These are phyloP conservation scores for Phanerochaete carnosa DNA, from an alignment of 768 basidiomycete species.

Conservation along the genomic window DNA sequence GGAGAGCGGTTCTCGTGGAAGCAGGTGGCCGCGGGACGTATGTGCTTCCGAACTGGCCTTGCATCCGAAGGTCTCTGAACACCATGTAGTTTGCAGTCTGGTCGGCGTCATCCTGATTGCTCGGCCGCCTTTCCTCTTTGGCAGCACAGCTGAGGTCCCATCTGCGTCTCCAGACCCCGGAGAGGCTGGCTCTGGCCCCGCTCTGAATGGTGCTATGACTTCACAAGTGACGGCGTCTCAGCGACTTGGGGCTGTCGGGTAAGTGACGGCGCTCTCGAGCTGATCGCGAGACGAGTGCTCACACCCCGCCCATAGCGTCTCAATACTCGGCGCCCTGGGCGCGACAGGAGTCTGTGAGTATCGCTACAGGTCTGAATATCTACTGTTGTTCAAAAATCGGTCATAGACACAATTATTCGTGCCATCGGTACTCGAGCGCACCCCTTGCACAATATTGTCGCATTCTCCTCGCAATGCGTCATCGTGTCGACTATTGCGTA, in stretches of 20 bases:
- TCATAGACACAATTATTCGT: conserved; percentile 48
- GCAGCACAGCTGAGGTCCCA: conserved; percentile 21
- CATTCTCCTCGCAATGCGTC: conserved; percentile 55
- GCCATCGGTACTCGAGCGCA: conserved; percentile 76
- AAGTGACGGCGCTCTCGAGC: neutral
- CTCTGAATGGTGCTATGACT: conserved; percentile 2
- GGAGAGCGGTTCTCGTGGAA: conserved; percentile 54
- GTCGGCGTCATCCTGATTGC: conserved; percentile 80
- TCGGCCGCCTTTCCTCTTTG: conserved; percentile 73
- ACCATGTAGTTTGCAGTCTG: conserved; percentile 69
- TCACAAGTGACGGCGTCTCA: conserved; percentile 25
- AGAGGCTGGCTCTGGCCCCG: neutral
- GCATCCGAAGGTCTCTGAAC: too few relatives aligned
- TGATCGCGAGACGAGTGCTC: neutral
- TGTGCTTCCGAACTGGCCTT: conserved; percentile 10
- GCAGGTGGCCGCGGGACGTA: conserved; percentile 50
- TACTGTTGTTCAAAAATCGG: neutral
- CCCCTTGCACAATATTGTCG: conserved; percentile 66
- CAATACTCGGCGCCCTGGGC: conserved; percentile 61
- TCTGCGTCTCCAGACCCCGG: neutral
- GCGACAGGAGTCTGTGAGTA: conserved; percentile 40
- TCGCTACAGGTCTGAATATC: neutral
- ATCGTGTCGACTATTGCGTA: conserved; percentile 33
- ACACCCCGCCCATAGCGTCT: conserved; percentile 39
- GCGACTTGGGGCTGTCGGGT: conserved; percentile 63